Evolutionary conservation across 306 rosid genomes (phyloP).

Genomic region (Sicyos edulis): DNA sequence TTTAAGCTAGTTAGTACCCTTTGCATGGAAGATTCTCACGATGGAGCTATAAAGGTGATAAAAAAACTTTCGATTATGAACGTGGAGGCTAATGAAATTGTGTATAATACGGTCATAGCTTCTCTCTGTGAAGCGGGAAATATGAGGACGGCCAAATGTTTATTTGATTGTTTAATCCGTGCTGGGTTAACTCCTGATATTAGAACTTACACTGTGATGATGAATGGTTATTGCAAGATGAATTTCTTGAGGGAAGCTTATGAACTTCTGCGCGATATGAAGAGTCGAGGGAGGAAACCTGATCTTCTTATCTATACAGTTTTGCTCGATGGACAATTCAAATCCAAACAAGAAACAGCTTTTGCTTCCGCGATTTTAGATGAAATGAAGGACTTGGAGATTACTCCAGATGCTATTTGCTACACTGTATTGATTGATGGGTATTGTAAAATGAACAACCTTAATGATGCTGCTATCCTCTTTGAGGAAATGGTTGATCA

Average conservation of each 20-base stretch:
- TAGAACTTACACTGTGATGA: conserved; percentile 66
- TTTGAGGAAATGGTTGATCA: conserved; percentile 46
- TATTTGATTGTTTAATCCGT: conserved; percentile 39
- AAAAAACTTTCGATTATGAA: conserved; percentile 38
- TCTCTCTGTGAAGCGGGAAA: conserved; percentile 50
- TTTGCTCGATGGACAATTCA: conserved; percentile 50
- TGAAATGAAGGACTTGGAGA: conserved; percentile 53
- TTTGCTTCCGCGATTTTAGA: conserved; percentile 38
- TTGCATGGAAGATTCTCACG: conserved; percentile 36
- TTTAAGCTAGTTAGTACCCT: conserved; percentile 48
- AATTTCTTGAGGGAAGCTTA: conserved; percentile 50
- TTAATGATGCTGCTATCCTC: conserved; percentile 45
- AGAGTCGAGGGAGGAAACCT: conserved; percentile 55
- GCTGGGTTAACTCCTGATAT: conserved; percentile 51
- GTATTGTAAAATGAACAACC: conserved; percentile 40
- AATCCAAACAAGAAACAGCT: conserved; percentile 22
- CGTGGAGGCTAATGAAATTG: conserved; percentile 40
- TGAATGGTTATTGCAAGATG: conserved; percentile 53
- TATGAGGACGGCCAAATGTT: conserved; percentile 37
- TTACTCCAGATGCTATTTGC: conserved; percentile 53
- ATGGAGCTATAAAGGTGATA: conserved; percentile 36
- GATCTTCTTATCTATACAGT: conserved; percentile 65
- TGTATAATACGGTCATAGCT: conserved; percentile 51
- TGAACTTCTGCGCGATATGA: conserved; percentile 63
- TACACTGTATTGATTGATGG: conserved; percentile 71